Base-by-base conservation (phyloP, 2,329 filamentous ascomycete species). In the Penicillium sp. region DNA sequence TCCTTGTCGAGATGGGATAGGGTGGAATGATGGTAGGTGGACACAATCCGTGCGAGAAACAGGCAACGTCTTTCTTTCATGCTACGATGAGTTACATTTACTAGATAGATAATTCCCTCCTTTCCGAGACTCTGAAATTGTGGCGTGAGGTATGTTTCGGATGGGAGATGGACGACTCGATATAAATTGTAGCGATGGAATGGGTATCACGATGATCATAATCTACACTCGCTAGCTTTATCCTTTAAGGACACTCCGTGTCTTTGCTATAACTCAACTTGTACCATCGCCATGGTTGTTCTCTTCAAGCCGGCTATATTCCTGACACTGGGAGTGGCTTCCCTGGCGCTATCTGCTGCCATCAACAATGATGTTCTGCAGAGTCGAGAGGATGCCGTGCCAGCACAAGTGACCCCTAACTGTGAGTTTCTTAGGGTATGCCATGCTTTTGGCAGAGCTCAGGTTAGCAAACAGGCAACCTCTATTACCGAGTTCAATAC, bases 401-500 rank as follows among this genome's bases (percentile, higher is more conserved):
- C 27, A 12, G 13, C 24, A 15, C 38, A 49, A 27, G 29, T 43
- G 6, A 38, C 31, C 2, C 43, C 46, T 12, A 9, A 23, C 27
- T 54, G 52, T 54, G 46, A 27, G 49, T 47, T 3, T 10, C 13
- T 10, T 32, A 15, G 10, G 6, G 18, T 9, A 13, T 37, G 31
- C 20, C 28, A 29, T 44, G 42, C 28, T 32, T 1, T 39, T 1
- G 20, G 18, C 23, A 33, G 6, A 40, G 13, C 6, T 33, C 6
- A 7, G 13, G 8, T 31, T 4, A 35, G 1, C 15, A 25, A 20
- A 4, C 8, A 61, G 59, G 59, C 41, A 54, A 45, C 31, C 31
- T 51, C 9, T 53, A 42, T 18, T 57, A 60, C 42, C 51, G 42
- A 10, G 43, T 61, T 3, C 49, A 49, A 28, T 8, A 24, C 8